Evolutionary conservation across 1,284 basidiomycete species (phyloP).

Genomic region (Rhodotorula sp.): DNA sequence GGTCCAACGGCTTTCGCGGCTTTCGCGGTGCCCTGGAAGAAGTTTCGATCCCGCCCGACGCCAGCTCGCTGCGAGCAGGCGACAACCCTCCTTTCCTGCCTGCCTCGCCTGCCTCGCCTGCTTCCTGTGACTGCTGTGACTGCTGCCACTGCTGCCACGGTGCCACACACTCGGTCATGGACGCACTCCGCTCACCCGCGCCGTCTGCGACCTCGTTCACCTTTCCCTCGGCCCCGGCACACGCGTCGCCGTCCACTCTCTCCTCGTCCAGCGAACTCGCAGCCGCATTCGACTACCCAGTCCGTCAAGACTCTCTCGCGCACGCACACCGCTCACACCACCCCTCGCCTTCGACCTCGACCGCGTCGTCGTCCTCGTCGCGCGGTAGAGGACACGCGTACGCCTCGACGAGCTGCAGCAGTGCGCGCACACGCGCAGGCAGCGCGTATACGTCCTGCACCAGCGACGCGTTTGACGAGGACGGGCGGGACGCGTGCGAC

Average conservation of each 20-base stretch:
- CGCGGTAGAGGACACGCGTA: neutral
- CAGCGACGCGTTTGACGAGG: constrained; percentile 2
- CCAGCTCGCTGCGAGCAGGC: no score
- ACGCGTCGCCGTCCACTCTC: neutral
- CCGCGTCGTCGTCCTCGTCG: constrained; percentile 7
- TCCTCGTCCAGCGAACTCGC: neutral
- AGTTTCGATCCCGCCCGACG: no score
- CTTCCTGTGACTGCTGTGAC: no score
- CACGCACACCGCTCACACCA: neutral
- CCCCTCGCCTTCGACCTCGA: constrained; percentile 7
- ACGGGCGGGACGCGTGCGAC: constrained; percentile 1
- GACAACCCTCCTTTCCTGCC: no score
- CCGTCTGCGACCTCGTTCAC: neutral
- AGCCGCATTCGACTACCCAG: constrained; percentile 3
- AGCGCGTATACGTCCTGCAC: constrained; percentile 3
- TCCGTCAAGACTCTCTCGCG: neutral
- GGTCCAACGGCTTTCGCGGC: no score
- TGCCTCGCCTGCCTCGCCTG: no score
- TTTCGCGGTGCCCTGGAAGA: no score
- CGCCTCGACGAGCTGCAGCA: neutral
- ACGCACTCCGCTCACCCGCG: neutral
- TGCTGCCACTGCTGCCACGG: no score
- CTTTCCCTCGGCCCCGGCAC: neutral
- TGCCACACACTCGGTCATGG: neutral
- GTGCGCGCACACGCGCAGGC: neutral